Conservation (phyloP, 2,329 filamentous ascomycete species). For the Cercospora canescens region DNA sequence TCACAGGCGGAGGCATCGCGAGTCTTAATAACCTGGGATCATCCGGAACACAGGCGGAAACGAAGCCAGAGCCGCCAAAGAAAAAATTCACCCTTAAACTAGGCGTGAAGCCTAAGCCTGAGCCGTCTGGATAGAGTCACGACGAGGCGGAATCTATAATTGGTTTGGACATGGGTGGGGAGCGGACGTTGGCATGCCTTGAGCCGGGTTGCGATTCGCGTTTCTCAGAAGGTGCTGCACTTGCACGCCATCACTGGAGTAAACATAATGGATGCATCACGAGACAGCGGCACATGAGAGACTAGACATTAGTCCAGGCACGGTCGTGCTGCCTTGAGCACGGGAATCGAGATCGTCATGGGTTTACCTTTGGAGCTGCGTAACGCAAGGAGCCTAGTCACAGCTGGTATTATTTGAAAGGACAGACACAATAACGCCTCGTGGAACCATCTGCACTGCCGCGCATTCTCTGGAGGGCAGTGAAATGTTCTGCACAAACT, state of each 20-base stretch:
- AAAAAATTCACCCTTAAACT: constrained; percentile 32
- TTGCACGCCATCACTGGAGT: not conserved
- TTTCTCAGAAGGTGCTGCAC: not conserved
- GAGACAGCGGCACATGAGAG: not conserved
- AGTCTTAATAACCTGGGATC: constrained; percentile 14
- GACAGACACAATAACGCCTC: not conserved
- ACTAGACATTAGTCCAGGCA: not conserved
- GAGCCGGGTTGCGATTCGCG: not conserved
- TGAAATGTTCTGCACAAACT: not conserved
- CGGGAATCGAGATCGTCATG: not conserved
- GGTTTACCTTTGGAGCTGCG: not conserved
- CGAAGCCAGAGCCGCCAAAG: constrained; percentile 20
- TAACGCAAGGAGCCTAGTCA: not conserved
- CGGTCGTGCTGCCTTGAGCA: not conserved
- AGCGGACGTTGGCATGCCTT: not conserved
- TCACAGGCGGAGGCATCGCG: constrained; percentile 14
- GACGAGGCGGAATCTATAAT: not conserved
- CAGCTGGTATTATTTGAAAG: not conserved
- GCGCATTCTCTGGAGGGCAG: not conserved
- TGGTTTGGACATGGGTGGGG: not conserved
- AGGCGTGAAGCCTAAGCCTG: constrained; percentile 10
- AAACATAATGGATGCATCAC: not conserved
- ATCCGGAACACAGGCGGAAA: constrained; percentile 7
- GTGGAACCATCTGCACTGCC: not conserved
- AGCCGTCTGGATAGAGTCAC: constrained; percentile 8